These are phyloP conservation scores for Penicillium steckii DNA, from an alignment of 495 filamentous ascomycete species.

Conservation along the genomic window DNA sequence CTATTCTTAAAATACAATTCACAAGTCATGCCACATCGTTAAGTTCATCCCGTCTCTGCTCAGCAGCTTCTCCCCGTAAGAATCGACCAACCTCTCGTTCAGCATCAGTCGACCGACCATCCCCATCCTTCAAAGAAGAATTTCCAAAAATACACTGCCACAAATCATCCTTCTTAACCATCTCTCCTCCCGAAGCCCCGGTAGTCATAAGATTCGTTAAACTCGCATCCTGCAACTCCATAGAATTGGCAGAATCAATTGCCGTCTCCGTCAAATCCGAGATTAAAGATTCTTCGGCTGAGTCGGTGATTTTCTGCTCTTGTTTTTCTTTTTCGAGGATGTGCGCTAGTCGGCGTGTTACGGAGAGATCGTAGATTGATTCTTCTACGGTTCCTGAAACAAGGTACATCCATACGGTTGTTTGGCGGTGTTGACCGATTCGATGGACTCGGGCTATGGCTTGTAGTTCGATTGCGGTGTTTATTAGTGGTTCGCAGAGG, in stretches of 20 bases:
- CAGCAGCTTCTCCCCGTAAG: conserved; percentile 47
- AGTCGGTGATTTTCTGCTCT: conserved; percentile 23
- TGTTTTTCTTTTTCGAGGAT: conserved; percentile 52
- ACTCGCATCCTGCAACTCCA: conserved; percentile 71
- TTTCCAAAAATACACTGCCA: conserved; percentile 86
- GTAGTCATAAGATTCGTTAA: conserved; percentile 67
- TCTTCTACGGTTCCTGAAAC: conserved; percentile 86
- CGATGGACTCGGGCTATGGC: conserved; percentile 92
- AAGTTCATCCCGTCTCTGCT: conserved; percentile 30
- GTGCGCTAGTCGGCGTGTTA: conserved; percentile 72
- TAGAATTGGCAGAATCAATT: conserved; percentile 78
- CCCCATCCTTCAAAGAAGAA: conserved; percentile 20
- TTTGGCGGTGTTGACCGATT: conserved; percentile 84
- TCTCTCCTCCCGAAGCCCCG: conserved; percentile 71
- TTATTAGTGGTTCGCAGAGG: conserved; percentile 88
- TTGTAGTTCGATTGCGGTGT: conserved; percentile 89
- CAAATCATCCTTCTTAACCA: conserved; percentile 75
- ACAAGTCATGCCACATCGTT: neutral
- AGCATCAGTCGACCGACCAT: conserved; percentile 22
- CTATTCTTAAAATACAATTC: too few relatives aligned
- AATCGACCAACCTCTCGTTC: conserved; percentile 44
- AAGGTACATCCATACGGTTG: conserved; percentile 94
- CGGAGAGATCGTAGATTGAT: conserved; percentile 82
- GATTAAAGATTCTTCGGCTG: conserved; percentile 24
- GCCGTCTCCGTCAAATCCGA: conserved; percentile 50